Base-by-base conservation (phyloP, 2,329 filamentous ascomycete genomes). In the Neopestalotiopsis rosae region DNA sequence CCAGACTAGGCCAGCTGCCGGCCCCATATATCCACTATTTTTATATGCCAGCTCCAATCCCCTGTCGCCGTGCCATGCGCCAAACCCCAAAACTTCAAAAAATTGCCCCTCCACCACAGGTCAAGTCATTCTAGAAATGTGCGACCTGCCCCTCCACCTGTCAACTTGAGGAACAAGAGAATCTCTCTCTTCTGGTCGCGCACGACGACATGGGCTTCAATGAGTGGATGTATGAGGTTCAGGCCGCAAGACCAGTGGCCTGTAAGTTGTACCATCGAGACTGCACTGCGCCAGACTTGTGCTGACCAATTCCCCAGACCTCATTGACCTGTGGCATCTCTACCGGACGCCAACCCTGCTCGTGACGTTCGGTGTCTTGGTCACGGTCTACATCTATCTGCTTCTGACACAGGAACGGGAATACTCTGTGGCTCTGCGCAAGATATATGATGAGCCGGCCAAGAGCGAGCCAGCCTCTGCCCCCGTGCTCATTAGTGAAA, bases 341-440 rank as follows among this genome's bases (percentile, higher is more conserved):
- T 81, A 84, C 74, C 82, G 85, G 71, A 75, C 84, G 28, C 79
- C 81, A 13, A 74, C 86, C 52, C 77, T 87, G 52, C 69, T 85
- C 56, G 76, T 78, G 14, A 74, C 81, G 42, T 76, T 79, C 38
- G 78, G 78, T 3, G 70, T 80, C 28, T 72, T 84, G 7, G 70
- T 84, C 52, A 71, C 79, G 24, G 70, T 77, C 64, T 77, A 77
- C 74, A 76, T 76, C 17, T 73, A 72, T 40, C 66, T 80, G 45
- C 77, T 79, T 68, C 68, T 76, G 9, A 77, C 76, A 70, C 73
- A 73, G 38, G 72, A 74, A 28, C 74, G 76, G 69, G 73, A 74
- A 40, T 76, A 76, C 56, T 68, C 78, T 17, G 76, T 77, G 9
- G 71, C 75, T 9, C 75, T 77, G 2, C 78, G 77, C n/a, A 76